Evolutionary conservation across 2,329 filamentous ascomycete species (phyloP).

Genomic region (Scleromitrula shiraiana): DNA sequence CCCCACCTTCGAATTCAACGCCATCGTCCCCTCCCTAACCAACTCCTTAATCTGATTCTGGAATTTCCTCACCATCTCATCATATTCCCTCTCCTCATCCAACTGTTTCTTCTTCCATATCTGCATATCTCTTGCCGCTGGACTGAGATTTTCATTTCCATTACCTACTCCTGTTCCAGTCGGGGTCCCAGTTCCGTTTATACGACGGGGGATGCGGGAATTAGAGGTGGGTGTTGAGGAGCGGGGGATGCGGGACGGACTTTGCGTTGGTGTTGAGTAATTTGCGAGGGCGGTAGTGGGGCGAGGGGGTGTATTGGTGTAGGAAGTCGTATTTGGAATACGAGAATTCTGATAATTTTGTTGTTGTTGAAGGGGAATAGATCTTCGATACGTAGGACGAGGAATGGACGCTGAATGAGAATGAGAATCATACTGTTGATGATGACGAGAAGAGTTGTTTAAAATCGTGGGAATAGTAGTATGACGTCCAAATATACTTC

Average conservation of each 20-base stretch:
- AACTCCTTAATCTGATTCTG: constrained; percentile 74
- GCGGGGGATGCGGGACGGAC: constrained; percentile 33
- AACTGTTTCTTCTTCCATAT: constrained; percentile 63
- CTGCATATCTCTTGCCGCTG: constrained; percentile 56
- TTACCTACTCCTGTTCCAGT: constrained; percentile 7
- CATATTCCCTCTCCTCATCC: constrained; percentile 68
- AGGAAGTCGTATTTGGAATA: not conserved
- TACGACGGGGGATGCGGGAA: constrained; percentile 35
- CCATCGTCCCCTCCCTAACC: constrained; percentile 83
- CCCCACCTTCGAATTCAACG: constrained; percentile 58
- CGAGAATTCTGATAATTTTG: not conserved
- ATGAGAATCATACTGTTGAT: not conserved
- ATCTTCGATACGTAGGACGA: not conserved
- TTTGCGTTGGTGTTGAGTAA: constrained; percentile 41
- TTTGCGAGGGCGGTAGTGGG: constrained; percentile 13
- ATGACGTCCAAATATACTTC: constrained; percentile 16
- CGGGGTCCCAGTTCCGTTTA: too few relatives aligned
- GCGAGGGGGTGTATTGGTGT: not conserved
- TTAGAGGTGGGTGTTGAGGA: constrained; percentile 46
- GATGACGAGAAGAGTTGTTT: not conserved
- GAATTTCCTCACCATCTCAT: constrained; percentile 71
- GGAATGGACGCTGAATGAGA: not conserved
- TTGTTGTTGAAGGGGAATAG: not conserved
- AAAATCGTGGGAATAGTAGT: constrained; percentile 21
- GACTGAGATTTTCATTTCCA: constrained; percentile 19